phyloP scores from a whole-genome alignment of 371 early-diverging fungal genomes.

The Lichtheimia ornata region DNA sequence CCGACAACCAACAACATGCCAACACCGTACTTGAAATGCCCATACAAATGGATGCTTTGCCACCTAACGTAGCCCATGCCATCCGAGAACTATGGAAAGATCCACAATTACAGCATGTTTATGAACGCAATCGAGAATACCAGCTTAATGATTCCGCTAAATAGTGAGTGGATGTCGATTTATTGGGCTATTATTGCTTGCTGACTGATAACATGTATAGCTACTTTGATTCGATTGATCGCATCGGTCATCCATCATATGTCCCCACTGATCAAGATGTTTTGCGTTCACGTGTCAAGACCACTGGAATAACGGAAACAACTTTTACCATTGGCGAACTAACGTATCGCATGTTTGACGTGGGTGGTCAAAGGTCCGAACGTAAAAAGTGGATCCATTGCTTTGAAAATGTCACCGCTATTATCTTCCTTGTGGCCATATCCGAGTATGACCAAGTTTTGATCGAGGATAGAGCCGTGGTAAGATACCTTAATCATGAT shows the following conservation, averaged over 20 bases:
- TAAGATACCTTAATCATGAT: slow-evolving; percentile 48
- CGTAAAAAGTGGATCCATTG: slow-evolving; percentile 97
- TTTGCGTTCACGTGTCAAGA: slow-evolving; percentile 83
- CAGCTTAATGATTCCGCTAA: slow-evolving; percentile 92
- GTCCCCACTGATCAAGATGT: slow-evolving; percentile 91
- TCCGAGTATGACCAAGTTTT: slow-evolving; percentile 96
- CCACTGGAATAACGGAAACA: slow-evolving; percentile 89
- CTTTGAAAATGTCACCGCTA: slow-evolving; percentile 94
- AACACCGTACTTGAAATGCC: slow-evolving; percentile 78
- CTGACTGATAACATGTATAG: slow-evolving; percentile 20
- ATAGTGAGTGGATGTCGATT: slow-evolving; percentile 64
- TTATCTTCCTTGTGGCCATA: slow-evolving; percentile 93
- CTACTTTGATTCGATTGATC: slow-evolving; percentile 92
- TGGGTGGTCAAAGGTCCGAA: slow-evolving; percentile 92
- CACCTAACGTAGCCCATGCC: slow-evolving; percentile 76
- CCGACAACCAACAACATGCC: slow-evolving; percentile 61
- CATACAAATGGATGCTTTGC: slow-evolving; percentile 76
- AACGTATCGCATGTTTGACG: slow-evolving; percentile 93
- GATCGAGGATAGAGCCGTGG: slow-evolving; percentile 92
- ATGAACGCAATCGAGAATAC: slow-evolving; percentile 85
- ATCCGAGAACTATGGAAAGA: slow-evolving; percentile 85
- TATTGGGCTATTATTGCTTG: neutral
- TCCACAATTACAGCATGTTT: slow-evolving; percentile 77
- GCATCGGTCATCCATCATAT: slow-evolving; percentile 79
- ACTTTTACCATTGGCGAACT: slow-evolving; percentile 83